Evolutionary conservation across 495 filamentous ascomycete genomes (phyloP).

Genomic region (Apiosordaria backusii): DNA sequence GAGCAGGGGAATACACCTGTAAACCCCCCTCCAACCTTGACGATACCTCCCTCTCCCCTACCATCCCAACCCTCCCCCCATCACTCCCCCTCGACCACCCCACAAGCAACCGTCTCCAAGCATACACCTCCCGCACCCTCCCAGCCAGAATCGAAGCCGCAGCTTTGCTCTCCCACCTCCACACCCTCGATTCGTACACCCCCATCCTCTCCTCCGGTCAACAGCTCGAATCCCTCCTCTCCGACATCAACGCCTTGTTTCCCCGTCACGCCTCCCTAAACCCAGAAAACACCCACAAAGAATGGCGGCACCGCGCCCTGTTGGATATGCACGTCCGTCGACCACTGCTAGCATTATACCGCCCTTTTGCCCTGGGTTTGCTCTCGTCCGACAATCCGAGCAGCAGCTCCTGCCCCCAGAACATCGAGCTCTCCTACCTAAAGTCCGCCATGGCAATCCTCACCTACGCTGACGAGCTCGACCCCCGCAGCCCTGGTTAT

Average conservation of each 20-base stretch:
- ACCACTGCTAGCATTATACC: constrained; percentile 37
- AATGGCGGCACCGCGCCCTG: constrained; percentile 32
- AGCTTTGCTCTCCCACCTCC: constrained; percentile 35
- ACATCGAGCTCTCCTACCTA: constrained; percentile 35
- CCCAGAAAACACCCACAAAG: constrained; percentile 24
- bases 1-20: constrained; percentile 39
- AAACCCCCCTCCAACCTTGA: constrained; percentile 35
- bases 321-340: constrained; percentile 38
- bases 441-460: constrained; percentile 39
- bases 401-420: constrained; percentile 27
- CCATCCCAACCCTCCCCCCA: constrained; percentile 29
- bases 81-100: constrained; percentile 35
- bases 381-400: not conserved
- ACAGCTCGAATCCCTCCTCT: constrained; percentile 37
- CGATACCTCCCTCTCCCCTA: constrained; percentile 28
- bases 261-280: constrained; percentile 27
- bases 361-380: constrained; percentile 37
- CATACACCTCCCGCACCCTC: constrained; percentile 35
- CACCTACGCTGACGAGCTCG: constrained; percentile 36
- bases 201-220: constrained; percentile 35
- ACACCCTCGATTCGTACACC: constrained; percentile 32
- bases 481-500: constrained; percentile 29
- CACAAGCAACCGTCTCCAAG: constrained; percentile 34
- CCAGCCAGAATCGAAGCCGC: constrained; percentile 31
- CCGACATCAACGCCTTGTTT: constrained; percentile 35